Base-by-base conservation (phyloP, 805 yeast genomes). In the Millerozyma miso region DNA sequence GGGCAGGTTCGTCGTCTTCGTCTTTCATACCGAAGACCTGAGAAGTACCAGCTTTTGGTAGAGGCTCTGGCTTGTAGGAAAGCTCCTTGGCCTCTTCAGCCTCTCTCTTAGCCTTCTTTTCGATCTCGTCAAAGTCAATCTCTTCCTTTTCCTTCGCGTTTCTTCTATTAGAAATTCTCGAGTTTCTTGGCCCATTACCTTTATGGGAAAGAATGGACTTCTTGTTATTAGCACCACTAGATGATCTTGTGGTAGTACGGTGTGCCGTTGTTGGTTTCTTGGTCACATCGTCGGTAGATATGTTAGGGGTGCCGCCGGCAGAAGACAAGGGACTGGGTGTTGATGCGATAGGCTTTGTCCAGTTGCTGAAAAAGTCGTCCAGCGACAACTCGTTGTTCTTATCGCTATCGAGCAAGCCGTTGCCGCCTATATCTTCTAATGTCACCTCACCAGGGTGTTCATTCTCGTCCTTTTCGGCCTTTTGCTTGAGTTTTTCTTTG, bases 311-410 rank as follows among this genome's bases (percentile, higher is more conserved):
- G 20, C 59, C 58, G 31, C 68, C 65, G 43, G 68, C 60, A 3
- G 79, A 73, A 2, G 68, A 68, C 46, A 76, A 48, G 12, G 83
- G 81, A 3, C 80, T 73, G 10, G 80, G 67, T 4, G 83, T 65
- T 14, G 76, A 64, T 19, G 74, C 64, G 35, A 71, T 65, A n/a
- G 96, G 88, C 57, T 88, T 88, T 44, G 87, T 88, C 93, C 96
- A 90, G 59, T 81, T 83, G 41, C 93, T 77, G 67, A 93, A 93
- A 63, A 93, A 93, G 64, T 88, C 97, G 62, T 89, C 96, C 19
- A 75, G 76, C 23, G 79, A 71, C 37, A 69, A 74, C 17, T 67
- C 65, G 20, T 60, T 60, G 15, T 71, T 62, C 12, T 71, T 63
- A 38, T 53, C 56, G 7, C 39, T 42, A 38, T 45, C 42, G 37